Base-by-base conservation (phyloP, 768 basidiomycete genomes). In the Tulasnella sp. region DNA sequence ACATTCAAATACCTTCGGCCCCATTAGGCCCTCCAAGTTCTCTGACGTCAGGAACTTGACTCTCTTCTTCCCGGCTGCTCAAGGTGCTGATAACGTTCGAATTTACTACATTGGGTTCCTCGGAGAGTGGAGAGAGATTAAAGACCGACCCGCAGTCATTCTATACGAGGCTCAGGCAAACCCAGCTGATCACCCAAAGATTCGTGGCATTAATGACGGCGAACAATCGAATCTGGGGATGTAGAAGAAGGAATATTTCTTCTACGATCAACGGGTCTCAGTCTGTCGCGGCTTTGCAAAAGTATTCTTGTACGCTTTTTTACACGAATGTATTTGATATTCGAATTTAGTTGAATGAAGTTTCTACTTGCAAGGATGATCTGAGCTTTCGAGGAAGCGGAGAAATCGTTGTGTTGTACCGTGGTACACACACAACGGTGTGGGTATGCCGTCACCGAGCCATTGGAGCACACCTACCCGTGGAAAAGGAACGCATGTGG, bases 111-210 rank as follows among this genome's bases (percentile, higher is more conserved):
- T 97, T 36, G 95, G 96, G 19, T 92, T 97, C 83, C 86, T 94
- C 24, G 96, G 96, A 2, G 89, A 90, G 44, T 95, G 93, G 92
- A 90, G 88, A 73, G 90, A 94, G 94, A 89, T 92, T 62, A 95
- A 93, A 83, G 87, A 87, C 74, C 90, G 92, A 80, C 94, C 96
- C 0, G 88, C 94, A 52, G 89, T 97, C 78, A 92, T 95, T 0
- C 91, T 97, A 18, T 98, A 97, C 82, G 96, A 98, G 85, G 86
- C 93, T 0, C 92, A 93, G 81, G 93, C 96, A 12, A 96, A 95
- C 81, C 86, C 93, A 40, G 93, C 94, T 0, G 96, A 97, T 84
- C 96, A 97, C 82, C 88, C 91, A 80, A 95, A 94, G 85, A 93
- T 95, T 73, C 91, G 91, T 83, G 94, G 94, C n/a, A 91, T 89